Conservation (phyloP, 2,329 filamentous ascomycete species). For the Trichoderma koningii region DNA sequence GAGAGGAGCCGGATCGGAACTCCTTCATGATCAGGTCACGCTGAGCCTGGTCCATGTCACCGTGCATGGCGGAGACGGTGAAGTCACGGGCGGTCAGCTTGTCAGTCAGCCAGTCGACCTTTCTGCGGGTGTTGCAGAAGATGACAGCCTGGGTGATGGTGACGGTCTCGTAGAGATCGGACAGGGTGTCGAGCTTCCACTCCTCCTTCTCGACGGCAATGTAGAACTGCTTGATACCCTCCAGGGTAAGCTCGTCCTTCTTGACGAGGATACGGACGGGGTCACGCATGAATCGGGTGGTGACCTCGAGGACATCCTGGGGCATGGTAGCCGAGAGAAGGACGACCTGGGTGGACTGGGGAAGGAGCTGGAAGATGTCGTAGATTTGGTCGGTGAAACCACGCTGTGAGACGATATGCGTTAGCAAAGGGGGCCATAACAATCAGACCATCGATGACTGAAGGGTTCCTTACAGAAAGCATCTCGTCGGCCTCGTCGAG, state of each 20-base stretch:
- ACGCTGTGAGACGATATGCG: slow-evolving; percentile 55
- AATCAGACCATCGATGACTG: neutral
- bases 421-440: slow-evolving; percentile 39
- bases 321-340: slow-evolving; percentile 98
- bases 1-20: slow-evolving; percentile 97
- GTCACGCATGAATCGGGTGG: slow-evolving; percentile 99
- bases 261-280: slow-evolving; percentile 98
- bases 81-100: slow-evolving; percentile 99
- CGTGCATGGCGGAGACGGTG: slow-evolving; percentile 99
- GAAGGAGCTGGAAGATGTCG: slow-evolving; percentile 99
- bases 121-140: slow-evolving; percentile 99
- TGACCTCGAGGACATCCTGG: slow-evolving; percentile 98
- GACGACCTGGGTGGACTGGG: slow-evolving; percentile 97
- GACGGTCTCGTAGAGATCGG: slow-evolving; percentile 97
- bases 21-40: slow-evolving; percentile 99
- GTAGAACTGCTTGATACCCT: slow-evolving; percentile 99
- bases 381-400: slow-evolving; percentile 99
- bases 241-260: slow-evolving; percentile 98
- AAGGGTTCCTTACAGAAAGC: slow-evolving; percentile 68
- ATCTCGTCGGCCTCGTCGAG: slow-evolving; percentile 99
- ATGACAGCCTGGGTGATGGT: slow-evolving; percentile 99
- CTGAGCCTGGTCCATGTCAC: slow-evolving; percentile 97
- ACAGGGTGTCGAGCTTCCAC: slow-evolving; percentile 99
- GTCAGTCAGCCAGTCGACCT: slow-evolving; percentile 99
- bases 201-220: slow-evolving; percentile 99